phyloP scores from a whole-genome alignment of 306 rosid genomes.

The Amphicarpaea edgeworthii region DNA sequence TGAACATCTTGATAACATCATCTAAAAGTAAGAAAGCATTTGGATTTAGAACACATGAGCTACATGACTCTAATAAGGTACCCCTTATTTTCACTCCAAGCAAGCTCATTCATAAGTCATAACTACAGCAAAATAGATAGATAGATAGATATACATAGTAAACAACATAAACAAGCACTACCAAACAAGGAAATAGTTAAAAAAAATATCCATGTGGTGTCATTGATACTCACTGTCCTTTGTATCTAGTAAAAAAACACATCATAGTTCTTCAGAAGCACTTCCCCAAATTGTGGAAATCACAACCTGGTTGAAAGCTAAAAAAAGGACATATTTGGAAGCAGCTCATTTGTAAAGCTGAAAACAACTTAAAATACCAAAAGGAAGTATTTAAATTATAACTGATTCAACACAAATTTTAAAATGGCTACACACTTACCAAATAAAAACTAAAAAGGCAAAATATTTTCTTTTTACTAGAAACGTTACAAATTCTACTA shows the following conservation, averaged over 20 bases:
- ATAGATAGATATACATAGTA: not conserved
- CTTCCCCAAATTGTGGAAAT: not conserved
- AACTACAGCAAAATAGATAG: conserved; percentile 12
- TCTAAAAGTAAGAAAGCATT: conserved; percentile 41
- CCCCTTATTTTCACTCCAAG: not conserved
- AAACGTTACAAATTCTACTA: not conserved
- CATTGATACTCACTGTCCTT: not conserved
- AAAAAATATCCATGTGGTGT: not conserved
- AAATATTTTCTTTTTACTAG: not conserved
- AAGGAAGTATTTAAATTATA: conserved; percentile 13
- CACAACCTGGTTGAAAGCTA: not conserved
- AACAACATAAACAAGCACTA: not conserved
- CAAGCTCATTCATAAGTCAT: conserved; percentile 3
- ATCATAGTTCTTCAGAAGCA: not conserved
- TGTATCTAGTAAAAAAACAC: not conserved
- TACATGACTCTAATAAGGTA: not conserved
- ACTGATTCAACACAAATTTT: not conserved
- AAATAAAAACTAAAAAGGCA: not conserved
- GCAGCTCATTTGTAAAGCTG: not conserved
- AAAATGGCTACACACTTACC: not conserved
- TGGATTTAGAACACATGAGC: conserved; percentile 6
- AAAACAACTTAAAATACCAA: not conserved
- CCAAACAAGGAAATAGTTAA: not conserved
- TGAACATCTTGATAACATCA: conserved; percentile 58
- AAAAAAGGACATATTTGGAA: not conserved